Conservation (phyloP, 2,329 filamentous ascomycete species). For the Penicillium sp. region DNA sequence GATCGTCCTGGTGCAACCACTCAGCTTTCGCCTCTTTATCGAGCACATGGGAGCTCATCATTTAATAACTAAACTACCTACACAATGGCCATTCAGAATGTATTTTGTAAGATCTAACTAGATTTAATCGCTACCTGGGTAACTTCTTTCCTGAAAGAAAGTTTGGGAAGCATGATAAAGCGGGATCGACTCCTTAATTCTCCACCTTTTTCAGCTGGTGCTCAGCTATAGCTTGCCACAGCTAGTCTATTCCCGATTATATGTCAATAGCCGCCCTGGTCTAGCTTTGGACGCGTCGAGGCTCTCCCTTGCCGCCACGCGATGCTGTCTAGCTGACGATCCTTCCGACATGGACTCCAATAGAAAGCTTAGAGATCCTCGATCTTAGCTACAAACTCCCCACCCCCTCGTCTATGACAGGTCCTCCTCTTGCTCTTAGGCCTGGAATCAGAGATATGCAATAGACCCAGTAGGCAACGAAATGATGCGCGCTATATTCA, state of each 20-base stretch:
- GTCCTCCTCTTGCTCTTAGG: not conserved
- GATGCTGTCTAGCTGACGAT: not conserved
- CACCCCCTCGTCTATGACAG: not conserved
- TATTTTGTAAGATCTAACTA: not conserved
- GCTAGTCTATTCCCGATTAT: not conserved
- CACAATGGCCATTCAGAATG: not conserved
- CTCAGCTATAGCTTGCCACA: not conserved
- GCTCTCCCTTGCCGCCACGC: not conserved
- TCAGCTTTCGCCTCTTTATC: slow-evolving; percentile 7
- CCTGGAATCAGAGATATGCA: slow-evolving; percentile 84
- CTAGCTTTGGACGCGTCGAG: not conserved
- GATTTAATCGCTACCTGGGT: not conserved
- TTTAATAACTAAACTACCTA: not conserved
- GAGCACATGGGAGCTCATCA: not conserved
- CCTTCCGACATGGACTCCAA: not conserved
- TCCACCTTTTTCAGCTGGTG: not conserved
- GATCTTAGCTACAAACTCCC: slow-evolving; percentile 57
- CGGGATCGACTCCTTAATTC: slow-evolving; percentile 6
- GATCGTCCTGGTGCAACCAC: slow-evolving; percentile 17
- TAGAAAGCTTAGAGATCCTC: slow-evolving; percentile 57
- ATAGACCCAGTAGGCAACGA: slow-evolving; percentile 54
- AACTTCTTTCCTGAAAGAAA: not conserved
- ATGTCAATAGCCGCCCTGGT: not conserved
- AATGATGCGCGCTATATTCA: slow-evolving; percentile 34
- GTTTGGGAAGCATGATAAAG: not conserved